phyloP scores from a whole-genome alignment of 23 red algal genomes.

The Gracilaria vermiculophylla region DNA sequence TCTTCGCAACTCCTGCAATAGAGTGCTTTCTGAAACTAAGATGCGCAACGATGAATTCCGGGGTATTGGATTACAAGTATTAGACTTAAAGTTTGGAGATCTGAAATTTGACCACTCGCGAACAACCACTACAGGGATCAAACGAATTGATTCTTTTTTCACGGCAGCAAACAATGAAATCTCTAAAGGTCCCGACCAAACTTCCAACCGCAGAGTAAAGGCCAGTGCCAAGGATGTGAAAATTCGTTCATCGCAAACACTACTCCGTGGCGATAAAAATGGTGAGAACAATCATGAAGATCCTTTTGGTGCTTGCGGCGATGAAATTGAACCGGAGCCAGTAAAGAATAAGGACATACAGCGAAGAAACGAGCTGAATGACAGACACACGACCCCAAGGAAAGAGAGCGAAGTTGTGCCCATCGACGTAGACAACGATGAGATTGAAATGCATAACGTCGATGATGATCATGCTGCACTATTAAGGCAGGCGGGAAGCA shows the following conservation, averaged over 20 bases:
- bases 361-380: not conserved
- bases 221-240: not conserved
- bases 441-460: not conserved
- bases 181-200: not conserved
- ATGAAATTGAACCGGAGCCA: not conserved
- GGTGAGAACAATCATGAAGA: too few relatives aligned
- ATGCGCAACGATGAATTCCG: constrained; percentile 80
- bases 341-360: not conserved
- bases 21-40: constrained; percentile 43
- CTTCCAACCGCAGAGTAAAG: not conserved
- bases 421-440: not conserved
- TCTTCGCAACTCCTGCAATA: constrained; percentile 28
- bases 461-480: not conserved
- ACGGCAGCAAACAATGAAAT: not conserved
- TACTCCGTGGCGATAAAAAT: not conserved
- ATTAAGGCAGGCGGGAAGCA: not conserved
- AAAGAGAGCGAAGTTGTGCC: not conserved
- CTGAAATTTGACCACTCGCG: constrained; percentile 50
- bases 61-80: constrained; percentile 80
- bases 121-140: constrained; percentile 17
- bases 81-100: constrained; percentile 65
- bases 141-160: constrained; percentile 51
- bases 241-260: not conserved
- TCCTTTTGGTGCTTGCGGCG: not conserved
- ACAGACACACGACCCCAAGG: too few relatives aligned